Evolutionary conservation across 805 yeast genomes (phyloP).

Genomic region (Metschnikowia peoriensis): DNA sequence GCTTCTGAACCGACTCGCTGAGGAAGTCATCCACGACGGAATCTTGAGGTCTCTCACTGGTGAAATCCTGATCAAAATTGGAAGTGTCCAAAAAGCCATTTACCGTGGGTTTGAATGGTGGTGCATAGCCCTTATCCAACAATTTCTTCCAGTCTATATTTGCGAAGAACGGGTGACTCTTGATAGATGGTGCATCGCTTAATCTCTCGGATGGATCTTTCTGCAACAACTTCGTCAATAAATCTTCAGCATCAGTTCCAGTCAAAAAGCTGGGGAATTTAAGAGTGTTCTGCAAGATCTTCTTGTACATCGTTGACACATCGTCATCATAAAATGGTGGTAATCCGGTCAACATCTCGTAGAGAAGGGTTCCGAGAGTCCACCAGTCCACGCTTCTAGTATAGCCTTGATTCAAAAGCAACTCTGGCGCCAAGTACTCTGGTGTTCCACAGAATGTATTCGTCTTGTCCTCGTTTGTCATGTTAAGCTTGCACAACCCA

Average conservation of each 20-base stretch:
- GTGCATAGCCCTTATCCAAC: constrained; percentile 81
- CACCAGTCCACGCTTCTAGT: constrained; percentile 98
- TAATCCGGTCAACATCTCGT: constrained; percentile 94
- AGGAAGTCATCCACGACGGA: constrained; percentile 91
- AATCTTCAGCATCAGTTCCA: constrained; percentile 80
- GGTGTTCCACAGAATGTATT: constrained; percentile 98
- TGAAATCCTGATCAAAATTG: constrained; percentile 89
- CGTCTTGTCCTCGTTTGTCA: constrained; percentile 84
- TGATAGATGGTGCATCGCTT: constrained; percentile 82
- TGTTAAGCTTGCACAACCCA: constrained; percentile 92
- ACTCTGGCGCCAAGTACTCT: constrained; percentile 94
- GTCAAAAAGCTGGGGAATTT: constrained; percentile 81
- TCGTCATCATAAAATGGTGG: constrained; percentile 98
- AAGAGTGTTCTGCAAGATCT: constrained; percentile 85
- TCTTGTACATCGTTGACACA: constrained; percentile 88
- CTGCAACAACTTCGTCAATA: constrained; percentile 69
- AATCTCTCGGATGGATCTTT: constrained; percentile 83
- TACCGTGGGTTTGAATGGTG: constrained; percentile 94
- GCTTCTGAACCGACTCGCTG: constrained; percentile 93
- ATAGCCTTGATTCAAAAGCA: constrained; percentile 87
- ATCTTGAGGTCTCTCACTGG: constrained; percentile 90
- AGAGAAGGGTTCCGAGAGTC: constrained; percentile 91
- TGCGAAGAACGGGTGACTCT: constrained; percentile 78
- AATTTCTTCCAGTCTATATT: constrained; percentile 89
- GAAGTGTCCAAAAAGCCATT: constrained; percentile 84